Percentiles rank a stretch among this genome's conserved stretches.
These are phyloP conservation scores for Phialophora tarda DNA, from an alignment of 2,329 filamentous ascomycete genomes.

Conservation along the genomic window DNA sequence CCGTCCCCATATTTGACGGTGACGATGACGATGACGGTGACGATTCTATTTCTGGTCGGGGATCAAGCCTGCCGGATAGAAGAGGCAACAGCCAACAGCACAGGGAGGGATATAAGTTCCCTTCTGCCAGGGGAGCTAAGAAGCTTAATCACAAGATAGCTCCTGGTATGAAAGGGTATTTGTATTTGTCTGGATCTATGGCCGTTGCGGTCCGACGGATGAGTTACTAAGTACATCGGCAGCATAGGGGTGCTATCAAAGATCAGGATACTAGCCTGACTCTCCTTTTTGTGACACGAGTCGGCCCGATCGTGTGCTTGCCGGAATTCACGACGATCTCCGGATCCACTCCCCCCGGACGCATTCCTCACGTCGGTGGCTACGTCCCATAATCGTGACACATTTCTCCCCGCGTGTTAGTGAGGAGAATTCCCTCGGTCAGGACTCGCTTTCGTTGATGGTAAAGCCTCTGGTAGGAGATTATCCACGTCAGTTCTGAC, in stretches of 20 bases:
- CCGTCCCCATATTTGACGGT: neutral
- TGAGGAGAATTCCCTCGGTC: neutral
- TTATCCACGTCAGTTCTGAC: neutral
- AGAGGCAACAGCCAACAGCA: no score
- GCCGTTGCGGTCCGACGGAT: neutral
- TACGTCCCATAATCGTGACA: no score
- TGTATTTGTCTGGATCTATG: neutral
- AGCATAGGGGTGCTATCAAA: no score
- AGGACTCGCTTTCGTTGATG: conserved; percentile 29
- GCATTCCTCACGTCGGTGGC: no score
- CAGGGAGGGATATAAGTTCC: neutral
- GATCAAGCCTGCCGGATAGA: no score
- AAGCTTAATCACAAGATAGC: neutral
- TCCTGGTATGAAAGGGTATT: neutral
- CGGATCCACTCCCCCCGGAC: no score
- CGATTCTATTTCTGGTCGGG: neutral
- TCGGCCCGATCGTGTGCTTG: no score
- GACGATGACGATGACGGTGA: neutral
- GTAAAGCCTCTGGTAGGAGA: conserved; percentile 27
- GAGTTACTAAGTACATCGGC: no score
- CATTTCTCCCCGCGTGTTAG: no score
- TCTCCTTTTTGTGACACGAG: no score
- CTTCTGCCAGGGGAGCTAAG: neutral
- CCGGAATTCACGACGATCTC: no score
- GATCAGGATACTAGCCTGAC: no score